A percentile compares a stretch with the other conserved stretches of the same genome.
phyloP scores from a whole-genome alignment of 139 green algal species.

The Chlamydomonas sp. region DNA sequence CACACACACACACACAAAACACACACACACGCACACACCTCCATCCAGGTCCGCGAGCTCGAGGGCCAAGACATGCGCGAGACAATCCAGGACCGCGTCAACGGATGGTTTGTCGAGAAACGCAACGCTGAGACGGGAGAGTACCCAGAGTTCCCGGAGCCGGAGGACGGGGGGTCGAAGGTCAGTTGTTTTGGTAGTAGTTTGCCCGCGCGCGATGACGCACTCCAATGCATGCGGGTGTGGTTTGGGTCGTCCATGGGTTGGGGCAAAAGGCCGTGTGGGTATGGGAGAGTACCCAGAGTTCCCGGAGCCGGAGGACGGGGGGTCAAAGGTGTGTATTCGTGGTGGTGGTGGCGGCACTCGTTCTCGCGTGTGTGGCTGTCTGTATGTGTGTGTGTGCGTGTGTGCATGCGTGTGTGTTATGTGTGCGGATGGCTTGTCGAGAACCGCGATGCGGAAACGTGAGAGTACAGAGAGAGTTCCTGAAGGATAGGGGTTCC shows the following conservation, averaged over 20 bases:
- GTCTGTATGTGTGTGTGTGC: no score
- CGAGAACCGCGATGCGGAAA: no score
- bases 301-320: constrained; percentile 66
- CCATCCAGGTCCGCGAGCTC: constrained; percentile 34
- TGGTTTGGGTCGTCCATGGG: no score
- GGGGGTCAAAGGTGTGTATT: constrained; percentile 58
- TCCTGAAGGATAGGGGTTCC: no score
- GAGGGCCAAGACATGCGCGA: constrained; percentile 85
- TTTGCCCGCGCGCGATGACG: neutral
- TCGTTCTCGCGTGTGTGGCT: no score
- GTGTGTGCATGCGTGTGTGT: no score
- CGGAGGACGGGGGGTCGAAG: constrained; percentile 64
- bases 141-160: constrained; percentile 73
- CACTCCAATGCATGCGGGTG: neutral
- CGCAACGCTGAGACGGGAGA: constrained; percentile 63
- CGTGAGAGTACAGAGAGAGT: no score
- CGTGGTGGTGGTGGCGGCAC: neutral
- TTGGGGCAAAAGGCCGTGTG: constrained; percentile 68
- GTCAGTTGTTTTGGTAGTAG: neutral
- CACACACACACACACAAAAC: constrained; percentile 11
- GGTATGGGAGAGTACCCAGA: constrained; percentile 72
- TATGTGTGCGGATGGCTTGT: no score
- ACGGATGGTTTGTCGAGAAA: constrained; percentile 81
- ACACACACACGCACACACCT: neutral
- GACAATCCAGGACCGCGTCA: constrained; percentile 82